These are phyloP conservation scores for Malus asiatica DNA, from an alignment of 306 rosid genomes.

Conservation along the genomic window DNA sequence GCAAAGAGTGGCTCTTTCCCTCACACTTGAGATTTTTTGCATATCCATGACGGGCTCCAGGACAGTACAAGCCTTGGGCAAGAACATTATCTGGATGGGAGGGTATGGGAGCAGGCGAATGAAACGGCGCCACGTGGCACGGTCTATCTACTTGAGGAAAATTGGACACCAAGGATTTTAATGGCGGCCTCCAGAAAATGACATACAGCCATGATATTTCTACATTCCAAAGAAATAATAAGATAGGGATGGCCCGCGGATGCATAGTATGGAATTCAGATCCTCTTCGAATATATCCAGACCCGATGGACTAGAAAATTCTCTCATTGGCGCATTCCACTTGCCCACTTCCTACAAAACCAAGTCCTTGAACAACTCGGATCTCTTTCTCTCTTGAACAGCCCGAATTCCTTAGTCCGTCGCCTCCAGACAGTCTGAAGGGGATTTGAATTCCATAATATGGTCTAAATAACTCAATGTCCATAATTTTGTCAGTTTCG, in stretches of 20 bases:
- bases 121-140: slow-evolving; percentile 43
- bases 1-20: neutral
- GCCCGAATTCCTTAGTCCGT: too few relatives aligned
- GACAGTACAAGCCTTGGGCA: slow-evolving; percentile 6
- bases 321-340: too few relatives aligned
- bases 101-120: slow-evolving; percentile 33
- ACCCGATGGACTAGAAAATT: too few relatives aligned
- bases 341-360: too few relatives aligned
- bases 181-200: slow-evolving; percentile 11
- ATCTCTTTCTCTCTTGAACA: too few relatives aligned
- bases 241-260: slow-evolving; percentile 20
- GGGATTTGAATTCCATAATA: too few relatives aligned
- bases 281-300: too few relatives aligned
- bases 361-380: too few relatives aligned
- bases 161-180: slow-evolving; percentile 35
- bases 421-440: too few relatives aligned
- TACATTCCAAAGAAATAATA: neutral
- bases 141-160: slow-evolving; percentile 36
- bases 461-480: neutral
- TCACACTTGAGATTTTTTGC: neutral
- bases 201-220: neutral
- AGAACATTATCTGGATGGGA: slow-evolving; percentile 37
- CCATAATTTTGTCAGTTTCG: neutral
- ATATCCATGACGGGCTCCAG: neutral
- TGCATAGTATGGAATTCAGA: too few relatives aligned